Percentiles rank a stretch among this genome's conserved stretches.
phyloP scores from a whole-genome alignment of 345 rosid species.

The Balakata baccata region DNA sequence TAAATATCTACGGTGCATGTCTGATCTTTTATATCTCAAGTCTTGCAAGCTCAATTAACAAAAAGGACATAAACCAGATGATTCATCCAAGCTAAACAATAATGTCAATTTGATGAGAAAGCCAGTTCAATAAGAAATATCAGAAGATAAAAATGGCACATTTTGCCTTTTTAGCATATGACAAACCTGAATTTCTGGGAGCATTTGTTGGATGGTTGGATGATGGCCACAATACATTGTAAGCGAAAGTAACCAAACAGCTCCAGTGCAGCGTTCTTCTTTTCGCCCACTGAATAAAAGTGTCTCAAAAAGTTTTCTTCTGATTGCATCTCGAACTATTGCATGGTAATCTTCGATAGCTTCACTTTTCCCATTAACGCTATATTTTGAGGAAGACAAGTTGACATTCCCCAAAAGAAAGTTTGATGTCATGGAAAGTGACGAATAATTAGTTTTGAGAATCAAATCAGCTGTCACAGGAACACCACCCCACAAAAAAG shows the following conservation, averaged over 20 bases:
- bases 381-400: constrained; percentile 42
- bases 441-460: constrained; percentile 79
- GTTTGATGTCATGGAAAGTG: constrained; percentile 83
- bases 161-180: constrained; percentile 7
- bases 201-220: constrained; percentile 73
- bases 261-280: constrained; percentile 97
- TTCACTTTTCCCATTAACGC: constrained; percentile 42
- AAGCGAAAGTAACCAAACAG: constrained; percentile 87
- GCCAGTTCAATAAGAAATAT: background rate
- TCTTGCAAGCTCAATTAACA: background rate
- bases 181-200: constrained; percentile 94
- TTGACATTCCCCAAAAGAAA: constrained; percentile 73
- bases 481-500: constrained; percentile 92
- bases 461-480: constrained; percentile 85
- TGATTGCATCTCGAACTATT: constrained; percentile 56
- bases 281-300: constrained; percentile 85
- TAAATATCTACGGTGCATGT: too few species aligned
- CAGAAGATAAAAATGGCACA: constrained; percentile 1
- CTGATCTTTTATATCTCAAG: too few species aligned
- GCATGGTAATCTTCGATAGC: constrained; percentile 45
- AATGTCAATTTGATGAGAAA: background rate
- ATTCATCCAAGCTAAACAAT: background rate
- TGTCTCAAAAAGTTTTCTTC: constrained; percentile 70
- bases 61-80: background rate
- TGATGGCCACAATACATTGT: constrained; percentile 90